phyloP scores from a whole-genome alignment of 1,284 basidiomycete species.

The Leccinum ponderosum region DNA sequence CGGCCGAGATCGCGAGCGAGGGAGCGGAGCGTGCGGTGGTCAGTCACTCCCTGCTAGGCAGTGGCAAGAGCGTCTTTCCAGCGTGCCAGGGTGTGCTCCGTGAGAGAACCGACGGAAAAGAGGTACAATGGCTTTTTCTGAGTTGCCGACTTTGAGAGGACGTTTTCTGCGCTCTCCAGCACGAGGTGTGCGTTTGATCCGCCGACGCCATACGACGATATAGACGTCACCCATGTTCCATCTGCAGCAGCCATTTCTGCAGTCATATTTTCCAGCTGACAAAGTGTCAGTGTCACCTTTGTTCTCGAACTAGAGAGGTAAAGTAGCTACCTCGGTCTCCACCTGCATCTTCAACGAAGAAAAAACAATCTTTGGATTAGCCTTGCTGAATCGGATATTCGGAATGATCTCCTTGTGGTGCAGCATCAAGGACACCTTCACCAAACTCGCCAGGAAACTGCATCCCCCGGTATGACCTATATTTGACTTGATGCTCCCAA shows the following conservation, averaged over 20 bases:
- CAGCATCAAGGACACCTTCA: too few relatives aligned
- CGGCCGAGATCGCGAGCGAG: constrained; percentile 26
- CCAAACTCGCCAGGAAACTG: too few relatives aligned
- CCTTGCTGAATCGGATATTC: too few relatives aligned
- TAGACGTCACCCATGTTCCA: constrained; percentile 27
- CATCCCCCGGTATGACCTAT: too few relatives aligned
- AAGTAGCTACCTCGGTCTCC: constrained; percentile 22
- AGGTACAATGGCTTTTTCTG: constrained; percentile 21
- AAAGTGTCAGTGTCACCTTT: not conserved
- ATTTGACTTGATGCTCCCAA: too few relatives aligned
- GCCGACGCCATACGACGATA: constrained; percentile 30
- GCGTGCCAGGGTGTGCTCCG: constrained; percentile 22
- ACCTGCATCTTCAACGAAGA: constrained; percentile 25
- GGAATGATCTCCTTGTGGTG: too few relatives aligned
- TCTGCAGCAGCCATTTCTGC: constrained; percentile 26
- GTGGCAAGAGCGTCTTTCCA: constrained; percentile 25
- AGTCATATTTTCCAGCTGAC: constrained; percentile 25
- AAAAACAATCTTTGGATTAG: constrained; percentile 24
- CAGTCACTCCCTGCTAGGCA: constrained; percentile 16
- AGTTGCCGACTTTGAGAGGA: constrained; percentile 5
- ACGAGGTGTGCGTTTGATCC: constrained; percentile 31
- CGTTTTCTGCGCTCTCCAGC: constrained; percentile 20
- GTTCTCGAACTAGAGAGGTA: not conserved
- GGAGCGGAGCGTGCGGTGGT: constrained; percentile 24
- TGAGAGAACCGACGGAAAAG: constrained; percentile 27